A percentile compares a stretch with the other conserved stretches of the same genome.
phyloP scores from a whole-genome alignment of 2,329 filamentous ascomycete genomes.

The Fusarium bactridioides region DNA sequence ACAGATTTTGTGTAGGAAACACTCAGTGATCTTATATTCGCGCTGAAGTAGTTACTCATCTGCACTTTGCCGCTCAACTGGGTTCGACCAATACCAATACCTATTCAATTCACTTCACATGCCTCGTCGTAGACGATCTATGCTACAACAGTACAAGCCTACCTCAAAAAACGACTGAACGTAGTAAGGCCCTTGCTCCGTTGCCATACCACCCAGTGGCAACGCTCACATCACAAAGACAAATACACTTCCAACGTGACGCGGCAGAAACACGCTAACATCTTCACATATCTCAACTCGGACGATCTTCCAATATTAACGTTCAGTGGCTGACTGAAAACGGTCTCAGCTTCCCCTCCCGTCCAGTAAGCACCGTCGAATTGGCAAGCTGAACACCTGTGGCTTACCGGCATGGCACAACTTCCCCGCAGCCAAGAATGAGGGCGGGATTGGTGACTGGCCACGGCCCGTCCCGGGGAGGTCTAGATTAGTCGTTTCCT shows the following conservation, averaged over 20 bases:
- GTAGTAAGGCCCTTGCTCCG: background rate
- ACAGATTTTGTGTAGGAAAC: background rate
- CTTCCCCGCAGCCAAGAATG: background rate
- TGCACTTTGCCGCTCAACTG: too few relatives aligned
- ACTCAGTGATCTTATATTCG: background rate
- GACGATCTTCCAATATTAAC: background rate
- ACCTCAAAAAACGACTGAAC: background rate
- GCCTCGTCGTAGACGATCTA: rapidly evolving
- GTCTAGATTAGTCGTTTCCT: background rate
- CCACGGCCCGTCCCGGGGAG: background rate
- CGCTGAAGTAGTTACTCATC: rapidly evolving
- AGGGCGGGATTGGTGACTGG: background rate
- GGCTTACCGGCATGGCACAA: background rate
- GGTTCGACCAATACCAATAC: background rate
- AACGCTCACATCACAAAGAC: background rate
- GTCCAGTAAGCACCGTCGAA: background rate
- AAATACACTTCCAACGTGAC: rapidly evolving
- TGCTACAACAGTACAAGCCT: background rate
- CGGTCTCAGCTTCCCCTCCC: background rate
- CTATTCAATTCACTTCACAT: background rate
- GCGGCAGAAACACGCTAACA: background rate
- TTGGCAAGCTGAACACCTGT: background rate
- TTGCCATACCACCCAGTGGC: background rate
- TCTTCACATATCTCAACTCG: background rate
- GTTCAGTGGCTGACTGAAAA: background rate